Evolutionary conservation across 805 yeast genomes (phyloP), one percentile per base, ranked within the genome.

Genomic region (Cyberlindnera euphorbiae): DNA sequence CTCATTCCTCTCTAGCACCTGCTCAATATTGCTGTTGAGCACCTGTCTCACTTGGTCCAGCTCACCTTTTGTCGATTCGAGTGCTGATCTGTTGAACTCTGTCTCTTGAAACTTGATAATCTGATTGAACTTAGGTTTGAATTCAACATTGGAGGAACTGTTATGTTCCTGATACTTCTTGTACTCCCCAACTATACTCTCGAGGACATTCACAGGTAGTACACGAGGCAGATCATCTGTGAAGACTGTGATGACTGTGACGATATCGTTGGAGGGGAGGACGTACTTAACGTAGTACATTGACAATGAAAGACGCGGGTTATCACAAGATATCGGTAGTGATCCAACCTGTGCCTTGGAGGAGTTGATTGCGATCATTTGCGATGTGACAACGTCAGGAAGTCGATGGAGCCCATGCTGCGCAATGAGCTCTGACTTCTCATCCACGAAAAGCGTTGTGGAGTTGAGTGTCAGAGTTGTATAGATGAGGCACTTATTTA

Each of bases 21-120:
- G 75, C 45, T 73, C 79, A 37, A 79, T 75, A 45, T 78, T 78
- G 34, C 75, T 78, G 45, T 73, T 69, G 79, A 78, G 70, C 32
- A 78, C 53, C 26, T 64, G 67, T 37, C 77, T 63, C 6, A 78
- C 77, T 48, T 77, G 78, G 26, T 69, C 69, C 5, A 77, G 66
- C 32, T 78, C 82, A 33, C 64, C 70, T 32, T 64, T 68, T 5
- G 71, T 73, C 7, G 65, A 32, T 39, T 67, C 41, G n/a, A 46
- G 12, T 8, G 41, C 28, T 44, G 53, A 17, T 56, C 38, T 26
- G 55, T 63, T 39, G 52, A 61, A 50, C 39, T 69, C 69, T 51
- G 58, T 44, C 47, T 77, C 82, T 46, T 76, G 79, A 32, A 62
- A 60, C 41, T 69, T 66, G 31, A 78, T 76, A 33, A 77, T 71